Percentiles rank a stretch among this genome's conserved stretches.
These are phyloP conservation scores for Asterionellopsis glacialis DNA, from an alignment of 108 stramenopile species.

Conservation along the genomic window DNA sequence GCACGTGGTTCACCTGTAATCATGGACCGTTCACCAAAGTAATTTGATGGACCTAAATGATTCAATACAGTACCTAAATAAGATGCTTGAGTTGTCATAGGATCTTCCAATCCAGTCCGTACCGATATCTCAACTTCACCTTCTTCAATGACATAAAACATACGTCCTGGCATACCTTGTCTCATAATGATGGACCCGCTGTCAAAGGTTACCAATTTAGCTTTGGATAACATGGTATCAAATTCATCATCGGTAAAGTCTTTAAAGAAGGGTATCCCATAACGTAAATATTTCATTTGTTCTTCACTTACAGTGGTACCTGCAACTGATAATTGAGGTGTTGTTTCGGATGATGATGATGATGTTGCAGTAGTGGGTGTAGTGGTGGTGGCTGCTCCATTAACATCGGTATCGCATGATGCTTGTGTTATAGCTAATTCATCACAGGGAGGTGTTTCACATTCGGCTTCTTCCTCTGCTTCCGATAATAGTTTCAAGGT, in stretches of 20 bases:
- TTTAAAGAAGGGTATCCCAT: conserved; percentile 49
- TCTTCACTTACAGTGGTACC: conserved; percentile 40
- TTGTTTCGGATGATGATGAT: too few species aligned
- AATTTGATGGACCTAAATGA: conserved; percentile 61
- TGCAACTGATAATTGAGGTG: conserved; percentile 26
- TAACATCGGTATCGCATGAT: not conserved
- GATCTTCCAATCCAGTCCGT: conserved; percentile 75
- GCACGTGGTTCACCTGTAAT: conserved; percentile 89
- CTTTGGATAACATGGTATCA: conserved; percentile 50
- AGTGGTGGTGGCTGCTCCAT: too few species aligned
- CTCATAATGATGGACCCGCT: conserved; percentile 70
- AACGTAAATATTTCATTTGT: conserved; percentile 42
- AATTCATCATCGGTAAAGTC: conserved; percentile 68
- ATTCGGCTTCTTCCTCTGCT: not conserved
- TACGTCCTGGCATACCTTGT: conserved; percentile 67
- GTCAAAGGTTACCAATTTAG: conserved; percentile 71
- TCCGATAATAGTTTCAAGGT: not conserved
- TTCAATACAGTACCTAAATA: conserved; percentile 78
- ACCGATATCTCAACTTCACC: conserved; percentile 85
- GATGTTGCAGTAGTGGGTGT: too few species aligned
- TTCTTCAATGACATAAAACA: conserved; percentile 79
- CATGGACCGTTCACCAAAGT: conserved; percentile 88
- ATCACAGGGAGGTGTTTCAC: not conserved
- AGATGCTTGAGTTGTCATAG: conserved; percentile 50
- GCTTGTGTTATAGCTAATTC: not conserved